Conservation (phyloP, 2,329 filamentous ascomycete species). For the Xylariaceae sp. region DNA sequence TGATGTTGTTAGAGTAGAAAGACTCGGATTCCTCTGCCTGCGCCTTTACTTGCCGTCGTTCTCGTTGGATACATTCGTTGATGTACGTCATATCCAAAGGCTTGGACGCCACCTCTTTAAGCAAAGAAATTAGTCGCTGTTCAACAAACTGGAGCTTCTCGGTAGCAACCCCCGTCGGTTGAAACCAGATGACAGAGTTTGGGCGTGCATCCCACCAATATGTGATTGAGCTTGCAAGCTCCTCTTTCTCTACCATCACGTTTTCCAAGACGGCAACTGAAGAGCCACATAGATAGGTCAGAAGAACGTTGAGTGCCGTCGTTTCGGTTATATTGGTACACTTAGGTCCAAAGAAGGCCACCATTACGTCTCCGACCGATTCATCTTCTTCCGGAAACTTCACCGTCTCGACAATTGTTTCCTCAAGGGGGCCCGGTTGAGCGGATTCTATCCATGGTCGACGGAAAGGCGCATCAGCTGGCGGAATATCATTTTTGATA, state of each 20-base stretch:
- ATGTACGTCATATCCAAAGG: constrained; percentile 88
- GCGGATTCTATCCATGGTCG: constrained; percentile 88
- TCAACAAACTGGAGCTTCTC: constrained; percentile 81
- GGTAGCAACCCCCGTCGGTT: constrained; percentile 80
- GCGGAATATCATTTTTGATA: constrained; percentile 77
- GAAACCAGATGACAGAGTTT: constrained; percentile 79
- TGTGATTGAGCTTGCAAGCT: constrained; percentile 80
- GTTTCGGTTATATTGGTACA: constrained; percentile 65
- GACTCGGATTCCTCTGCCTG: constrained; percentile 75
- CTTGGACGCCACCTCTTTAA: constrained; percentile 74
- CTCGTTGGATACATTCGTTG: constrained; percentile 77
- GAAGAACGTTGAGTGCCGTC: constrained; percentile 72
- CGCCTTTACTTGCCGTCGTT: constrained; percentile 77
- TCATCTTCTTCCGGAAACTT: constrained; percentile 97
- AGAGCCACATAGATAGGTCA: constrained; percentile 87
- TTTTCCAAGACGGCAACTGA: constrained; percentile 92
- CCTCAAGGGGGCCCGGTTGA: constrained; percentile 66
- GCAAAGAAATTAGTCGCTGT: constrained; percentile 75
- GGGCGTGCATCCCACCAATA: constrained; percentile 77
- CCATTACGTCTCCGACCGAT: constrained; percentile 79
- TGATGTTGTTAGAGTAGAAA: constrained; percentile 80
- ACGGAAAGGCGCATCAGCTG: constrained; percentile 69
- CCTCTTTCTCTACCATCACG: constrained; percentile 84
- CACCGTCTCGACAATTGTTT: constrained; percentile 71
- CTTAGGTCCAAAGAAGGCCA: constrained; percentile 82